A percentile compares a stretch with the other conserved stretches of the same genome.
Evolutionary conservation across 2,329 filamentous ascomycete species (phyloP).

Genomic region (Geosmithia morbida): DNA sequence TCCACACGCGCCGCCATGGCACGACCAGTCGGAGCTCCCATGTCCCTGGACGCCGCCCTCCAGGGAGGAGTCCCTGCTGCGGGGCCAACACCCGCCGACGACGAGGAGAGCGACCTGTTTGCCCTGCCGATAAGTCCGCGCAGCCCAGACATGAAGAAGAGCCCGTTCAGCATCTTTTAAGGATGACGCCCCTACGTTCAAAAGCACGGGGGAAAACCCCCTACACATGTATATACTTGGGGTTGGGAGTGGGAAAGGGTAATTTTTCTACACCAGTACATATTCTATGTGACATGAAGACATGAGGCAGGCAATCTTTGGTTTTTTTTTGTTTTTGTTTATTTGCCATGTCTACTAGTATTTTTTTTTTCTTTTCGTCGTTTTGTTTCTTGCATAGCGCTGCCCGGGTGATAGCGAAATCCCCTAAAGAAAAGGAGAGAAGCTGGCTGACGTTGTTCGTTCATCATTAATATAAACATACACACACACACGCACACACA

Average conservation of each 20-base stretch:
- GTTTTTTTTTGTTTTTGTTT: background rate
- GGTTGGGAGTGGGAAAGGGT: too few relatives aligned
- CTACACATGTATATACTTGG: too few relatives aligned
- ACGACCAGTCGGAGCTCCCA: slow-evolving; percentile 11
- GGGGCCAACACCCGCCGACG: background rate
- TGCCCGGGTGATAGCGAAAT: background rate
- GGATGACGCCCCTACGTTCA: background rate
- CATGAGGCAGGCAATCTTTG: background rate
- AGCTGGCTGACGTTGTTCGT: too few relatives aligned
- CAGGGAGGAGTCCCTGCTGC: slow-evolving; percentile 7
- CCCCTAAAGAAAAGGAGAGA: background rate
- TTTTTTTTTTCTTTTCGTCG: too few relatives aligned
- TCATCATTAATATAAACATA: too few relatives aligned
- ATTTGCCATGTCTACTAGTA: too few relatives aligned
- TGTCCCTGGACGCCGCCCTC: slow-evolving; percentile 19
- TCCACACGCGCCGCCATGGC: slow-evolving; percentile 17
- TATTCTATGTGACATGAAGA: background rate
- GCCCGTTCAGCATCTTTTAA: slow-evolving; percentile 52
- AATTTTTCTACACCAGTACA: background rate
- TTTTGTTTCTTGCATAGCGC: background rate
- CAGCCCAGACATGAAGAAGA: slow-evolving; percentile 73
- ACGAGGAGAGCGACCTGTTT: slow-evolving; percentile 63
- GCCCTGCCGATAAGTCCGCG: slow-evolving; percentile 76
- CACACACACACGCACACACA: too few relatives aligned
- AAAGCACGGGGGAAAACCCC: background rate